Conservation (phyloP, 108 stramenopile genomes). For the Nitzschia sp. region DNA sequence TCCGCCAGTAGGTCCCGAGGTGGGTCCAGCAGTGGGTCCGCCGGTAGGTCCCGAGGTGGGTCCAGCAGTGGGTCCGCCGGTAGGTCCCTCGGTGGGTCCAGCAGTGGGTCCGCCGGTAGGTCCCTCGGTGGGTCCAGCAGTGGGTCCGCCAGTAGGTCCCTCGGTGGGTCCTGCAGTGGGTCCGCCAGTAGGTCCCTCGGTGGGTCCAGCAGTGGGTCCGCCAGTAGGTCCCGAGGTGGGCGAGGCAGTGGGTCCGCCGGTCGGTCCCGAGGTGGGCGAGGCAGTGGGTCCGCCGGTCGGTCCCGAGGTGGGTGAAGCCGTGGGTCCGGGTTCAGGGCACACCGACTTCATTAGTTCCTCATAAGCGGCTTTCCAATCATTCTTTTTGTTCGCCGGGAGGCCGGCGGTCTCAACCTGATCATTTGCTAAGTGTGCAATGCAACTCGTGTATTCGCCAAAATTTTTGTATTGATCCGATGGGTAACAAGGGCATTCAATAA, state of each 20-base stretch:
- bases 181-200: not conserved
- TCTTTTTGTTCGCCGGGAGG: too few relatives aligned
- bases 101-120: slow-evolving; percentile 2
- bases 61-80: not conserved
- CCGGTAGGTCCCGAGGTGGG: not conserved
- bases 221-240: not conserved
- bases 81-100: not conserved
- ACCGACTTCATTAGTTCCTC: not conserved
- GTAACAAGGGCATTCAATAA: too few relatives aligned
- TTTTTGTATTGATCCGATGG: too few relatives aligned
- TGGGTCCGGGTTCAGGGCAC: too few relatives aligned
- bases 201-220: slow-evolving; percentile 1
- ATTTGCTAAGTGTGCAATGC: too few relatives aligned
- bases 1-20: not conserved
- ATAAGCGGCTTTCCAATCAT: too few relatives aligned
- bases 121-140: not conserved
- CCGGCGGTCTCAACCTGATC: too few relatives aligned
- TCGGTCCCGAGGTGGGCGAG: too few relatives aligned
- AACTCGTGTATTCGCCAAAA: too few relatives aligned
- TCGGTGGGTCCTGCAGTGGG: slow-evolving; percentile 1
- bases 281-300: not conserved
- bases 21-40: slow-evolving; percentile 4
- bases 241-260: not conserved
- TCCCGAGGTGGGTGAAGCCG: not conserved
- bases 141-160: not conserved